A percentile compares a stretch with the other conserved stretches of the same genome.
These are phyloP conservation scores for Bolboschoenus planiculmis DNA, from an alignment of 176 grass and related monocot species.

Conservation along the genomic window DNA sequence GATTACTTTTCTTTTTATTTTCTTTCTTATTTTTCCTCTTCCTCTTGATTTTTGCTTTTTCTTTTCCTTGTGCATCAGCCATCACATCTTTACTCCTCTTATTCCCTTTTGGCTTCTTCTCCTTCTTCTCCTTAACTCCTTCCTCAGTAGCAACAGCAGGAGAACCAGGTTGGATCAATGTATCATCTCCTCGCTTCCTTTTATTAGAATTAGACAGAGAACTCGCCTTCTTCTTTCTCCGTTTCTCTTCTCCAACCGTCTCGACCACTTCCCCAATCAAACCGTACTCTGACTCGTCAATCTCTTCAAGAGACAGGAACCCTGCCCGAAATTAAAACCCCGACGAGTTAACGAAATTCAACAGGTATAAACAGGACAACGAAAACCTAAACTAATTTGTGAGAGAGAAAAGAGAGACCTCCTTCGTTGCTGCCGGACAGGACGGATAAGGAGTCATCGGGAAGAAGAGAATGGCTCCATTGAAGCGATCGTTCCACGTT, in stretches of 20 bases:
- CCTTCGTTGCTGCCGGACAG: slow-evolving; percentile 68
- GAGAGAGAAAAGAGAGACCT: slow-evolving; percentile 30
- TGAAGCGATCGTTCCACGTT: not conserved
- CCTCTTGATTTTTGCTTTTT: slow-evolving; percentile 4
- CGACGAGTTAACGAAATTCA: slow-evolving; percentile 1
- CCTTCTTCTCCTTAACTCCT: slow-evolving; percentile 27
- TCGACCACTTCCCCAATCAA: slow-evolving; percentile 33
- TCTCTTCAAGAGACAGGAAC: slow-evolving; percentile 87
- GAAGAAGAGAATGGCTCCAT: slow-evolving; percentile 23
- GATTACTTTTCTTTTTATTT: slow-evolving; percentile 28
- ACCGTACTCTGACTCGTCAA: slow-evolving; percentile 64
- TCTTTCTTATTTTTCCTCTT: slow-evolving; percentile 49
- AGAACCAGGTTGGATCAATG: not conserved
- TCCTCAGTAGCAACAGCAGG: not conserved
- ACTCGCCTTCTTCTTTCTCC: slow-evolving; percentile 14
- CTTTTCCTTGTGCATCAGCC: not conserved
- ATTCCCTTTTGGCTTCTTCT: slow-evolving; percentile 47
- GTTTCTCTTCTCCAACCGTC: slow-evolving; percentile 19
- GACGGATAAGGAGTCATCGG: slow-evolving; percentile 57
- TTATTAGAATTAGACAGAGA: slow-evolving; percentile 16
- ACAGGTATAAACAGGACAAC: not conserved
- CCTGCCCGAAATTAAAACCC: slow-evolving; percentile 33
- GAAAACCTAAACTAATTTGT: not conserved
- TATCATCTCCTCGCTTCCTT: slow-evolving; percentile 14
- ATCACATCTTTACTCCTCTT: slow-evolving; percentile 14